Base-by-base conservation (phyloP, 2,329 filamentous ascomycete genomes). In the Aspergillus hiratsukae region DNA sequence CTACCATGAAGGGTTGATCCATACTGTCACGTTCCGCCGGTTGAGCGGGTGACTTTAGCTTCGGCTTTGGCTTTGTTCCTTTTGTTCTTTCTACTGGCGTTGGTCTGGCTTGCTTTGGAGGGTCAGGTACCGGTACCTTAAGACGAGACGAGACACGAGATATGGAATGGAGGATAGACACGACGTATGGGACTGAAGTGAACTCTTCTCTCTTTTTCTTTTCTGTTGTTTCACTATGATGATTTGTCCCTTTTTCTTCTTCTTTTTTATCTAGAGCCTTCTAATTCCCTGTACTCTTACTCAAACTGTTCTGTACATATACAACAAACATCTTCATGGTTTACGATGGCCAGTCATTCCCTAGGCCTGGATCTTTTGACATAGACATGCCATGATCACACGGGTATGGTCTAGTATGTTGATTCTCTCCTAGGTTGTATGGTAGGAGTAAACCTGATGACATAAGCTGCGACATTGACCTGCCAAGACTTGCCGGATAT, bases 1-100 rank as follows among this genome's bases (percentile, higher is more conserved):
- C 91, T 73, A 95, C 85, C 64, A 97, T 99, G 90, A 90, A 91
- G 69, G 76, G 70, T 54, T 80, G 68, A 71, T 62, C 43, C 45
- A 48, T 40, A 23, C n/a, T n/a, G n/a, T n/a, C n/a, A n/a, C n/a
- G n/a, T n/a, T n/a, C n/a, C n/a, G n/a, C n/a, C n/a, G n/a, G n/a
- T n/a, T n/a, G n/a, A n/a, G n/a, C n/a, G n/a, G n/a, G n/a, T n/a
- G n/a, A n/a, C n/a, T n/a, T n/a, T n/a, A n/a, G n/a, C n/a, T n/a
- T n/a, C n/a, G n/a, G 17, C 48, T 21, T 48, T 48, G 31, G 31
- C 19, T 49, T 25, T 48, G n/a, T 27, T 54, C 23, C 35, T 11
- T 53, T 19, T 35, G 37, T 28, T 37, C 31, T 45, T 54, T 23
- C 46, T 54, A 48, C 7, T 54, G n/a, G 37, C 49, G 35, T 50